Conservation (phyloP, 2,329 filamentous ascomycete species). For the Furcasterigmium furcatum region DNA sequence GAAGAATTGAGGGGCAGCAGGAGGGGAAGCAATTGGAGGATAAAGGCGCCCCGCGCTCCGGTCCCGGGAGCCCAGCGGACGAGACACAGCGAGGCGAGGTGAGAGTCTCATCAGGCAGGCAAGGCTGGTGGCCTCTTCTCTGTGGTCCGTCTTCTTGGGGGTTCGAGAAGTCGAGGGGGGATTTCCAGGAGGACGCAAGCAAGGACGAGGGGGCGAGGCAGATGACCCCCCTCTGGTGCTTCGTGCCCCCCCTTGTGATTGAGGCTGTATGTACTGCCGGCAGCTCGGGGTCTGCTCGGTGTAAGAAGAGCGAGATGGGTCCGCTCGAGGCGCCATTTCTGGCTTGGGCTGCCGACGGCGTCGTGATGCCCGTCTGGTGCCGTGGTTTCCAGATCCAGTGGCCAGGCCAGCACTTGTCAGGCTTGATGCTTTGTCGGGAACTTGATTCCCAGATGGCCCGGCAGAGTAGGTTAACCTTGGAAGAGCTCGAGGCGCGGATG, state of each 20-base stretch:
- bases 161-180: background rate
- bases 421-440: too few relatives aligned
- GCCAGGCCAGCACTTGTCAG: too few relatives aligned
- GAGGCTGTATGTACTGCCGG: background rate
- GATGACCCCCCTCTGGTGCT: too few relatives aligned
- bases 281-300: background rate
- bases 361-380: too few relatives aligned
- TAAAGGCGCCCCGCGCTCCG: conserved; percentile 11
- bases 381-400: too few relatives aligned
- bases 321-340: background rate
- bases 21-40: conserved; percentile 18
- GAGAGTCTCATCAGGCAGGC: too few relatives aligned
- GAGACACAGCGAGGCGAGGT: background rate
- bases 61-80: background rate
- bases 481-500: too few relatives aligned
- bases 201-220: too few relatives aligned
- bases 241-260: background rate
- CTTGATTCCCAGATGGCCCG: too few relatives aligned
- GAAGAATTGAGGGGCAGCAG: conserved; percentile 33
- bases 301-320: background rate
- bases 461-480: too few relatives aligned
- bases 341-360: too few relatives aligned
- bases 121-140: background rate
- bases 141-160: background rate
- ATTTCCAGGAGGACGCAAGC: background rate